A percentile compares a stretch with the other conserved stretches of the same genome.
Conservation (phyloP, 2,329 filamentous ascomycete species). For the Penicillium polonicum region DNA sequence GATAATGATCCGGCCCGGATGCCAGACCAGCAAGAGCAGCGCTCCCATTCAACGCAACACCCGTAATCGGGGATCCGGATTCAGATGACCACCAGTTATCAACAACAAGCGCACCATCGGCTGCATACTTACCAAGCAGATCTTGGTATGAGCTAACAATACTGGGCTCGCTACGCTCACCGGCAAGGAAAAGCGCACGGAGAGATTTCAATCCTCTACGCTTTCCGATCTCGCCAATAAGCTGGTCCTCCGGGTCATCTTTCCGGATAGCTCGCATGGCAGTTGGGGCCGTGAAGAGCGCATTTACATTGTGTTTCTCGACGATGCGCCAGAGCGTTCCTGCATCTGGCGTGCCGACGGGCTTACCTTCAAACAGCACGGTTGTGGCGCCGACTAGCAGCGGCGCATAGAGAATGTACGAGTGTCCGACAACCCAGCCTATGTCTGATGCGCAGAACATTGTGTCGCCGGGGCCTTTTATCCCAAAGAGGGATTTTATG, state of each 20-base stretch:
- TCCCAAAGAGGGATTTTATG: conserved; percentile 77
- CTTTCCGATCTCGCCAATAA: conserved; percentile 62
- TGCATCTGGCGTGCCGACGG: conserved; percentile 82
- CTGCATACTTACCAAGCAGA: conserved; percentile 66
- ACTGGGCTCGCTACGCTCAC: conserved; percentile 83
- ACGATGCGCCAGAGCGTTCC: conserved; percentile 85
- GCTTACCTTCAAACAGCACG: conserved; percentile 91
- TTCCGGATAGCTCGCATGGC: conserved; percentile 83
- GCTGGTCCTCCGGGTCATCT: conserved; percentile 73
- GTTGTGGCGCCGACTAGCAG: conserved; percentile 82
- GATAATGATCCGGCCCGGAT: conserved; percentile 23
- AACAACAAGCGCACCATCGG: conserved; percentile 61
- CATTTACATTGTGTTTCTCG: conserved; percentile 80
- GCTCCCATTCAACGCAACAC: conserved; percentile 62
- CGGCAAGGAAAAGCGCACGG: conserved; percentile 77
- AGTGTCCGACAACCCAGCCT: conserved; percentile 85
- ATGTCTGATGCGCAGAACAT: conserved; percentile 81
- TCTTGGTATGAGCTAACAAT: conserved; percentile 79
- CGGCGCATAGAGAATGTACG: conserved; percentile 86
- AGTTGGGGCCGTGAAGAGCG: conserved; percentile 81
- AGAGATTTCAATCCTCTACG: conserved; percentile 70
- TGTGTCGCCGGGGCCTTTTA: conserved; percentile 81
- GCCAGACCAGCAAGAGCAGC: conserved; percentile 47
- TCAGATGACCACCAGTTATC: conserved; percentile 77
- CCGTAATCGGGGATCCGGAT: conserved; percentile 67